phyloP scores from a whole-genome alignment of 768 basidiomycete species.

The Strobilomyces confusus region DNA sequence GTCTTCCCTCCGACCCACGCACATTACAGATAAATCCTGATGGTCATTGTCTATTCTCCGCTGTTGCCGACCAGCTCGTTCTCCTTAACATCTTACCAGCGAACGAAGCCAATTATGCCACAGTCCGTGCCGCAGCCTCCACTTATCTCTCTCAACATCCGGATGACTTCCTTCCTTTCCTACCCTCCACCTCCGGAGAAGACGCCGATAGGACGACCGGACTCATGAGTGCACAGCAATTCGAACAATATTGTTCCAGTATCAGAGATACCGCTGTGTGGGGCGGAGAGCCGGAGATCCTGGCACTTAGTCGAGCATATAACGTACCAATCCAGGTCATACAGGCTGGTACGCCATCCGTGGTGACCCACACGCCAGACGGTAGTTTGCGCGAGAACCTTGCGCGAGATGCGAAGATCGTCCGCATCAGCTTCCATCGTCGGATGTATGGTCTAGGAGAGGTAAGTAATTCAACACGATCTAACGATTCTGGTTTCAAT shows the following conservation, averaged over 20 bases:
- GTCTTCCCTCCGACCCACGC: not conserved
- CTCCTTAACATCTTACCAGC: slow-evolving; percentile 64
- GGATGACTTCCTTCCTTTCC: slow-evolving; percentile 91
- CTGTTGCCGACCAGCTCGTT: slow-evolving; percentile 86
- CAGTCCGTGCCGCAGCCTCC: slow-evolving; percentile 67
- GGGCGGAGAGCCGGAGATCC: slow-evolving; percentile 98
- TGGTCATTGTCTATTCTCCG: slow-evolving; percentile 94
- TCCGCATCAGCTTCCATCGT: slow-evolving; percentile 87
- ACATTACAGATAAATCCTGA: slow-evolving; percentile 83
- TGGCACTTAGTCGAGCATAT: slow-evolving; percentile 79
- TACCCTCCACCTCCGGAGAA: slow-evolving; percentile 70
- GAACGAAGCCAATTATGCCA: slow-evolving; percentile 53
- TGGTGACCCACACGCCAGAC: slow-evolving; percentile 77
- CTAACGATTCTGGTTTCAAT: slow-evolving; percentile 3
- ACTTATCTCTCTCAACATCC: slow-evolving; percentile 77
- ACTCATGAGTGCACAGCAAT: slow-evolving; percentile 64
- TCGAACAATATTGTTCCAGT: slow-evolving; percentile 68
- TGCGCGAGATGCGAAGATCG: slow-evolving; percentile 36
- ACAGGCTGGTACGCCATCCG: slow-evolving; percentile 72
- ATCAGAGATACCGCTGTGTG: slow-evolving; percentile 85
- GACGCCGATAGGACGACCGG: slow-evolving; percentile 66
- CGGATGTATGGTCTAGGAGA: slow-evolving; percentile 95
- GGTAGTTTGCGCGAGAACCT: slow-evolving; percentile 29
- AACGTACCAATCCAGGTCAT: slow-evolving; percentile 87
- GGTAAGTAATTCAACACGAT: slow-evolving; percentile 43